Base-by-base conservation (phyloP, 768 basidiomycete species). In the Infundibulicybe gibba region DNA sequence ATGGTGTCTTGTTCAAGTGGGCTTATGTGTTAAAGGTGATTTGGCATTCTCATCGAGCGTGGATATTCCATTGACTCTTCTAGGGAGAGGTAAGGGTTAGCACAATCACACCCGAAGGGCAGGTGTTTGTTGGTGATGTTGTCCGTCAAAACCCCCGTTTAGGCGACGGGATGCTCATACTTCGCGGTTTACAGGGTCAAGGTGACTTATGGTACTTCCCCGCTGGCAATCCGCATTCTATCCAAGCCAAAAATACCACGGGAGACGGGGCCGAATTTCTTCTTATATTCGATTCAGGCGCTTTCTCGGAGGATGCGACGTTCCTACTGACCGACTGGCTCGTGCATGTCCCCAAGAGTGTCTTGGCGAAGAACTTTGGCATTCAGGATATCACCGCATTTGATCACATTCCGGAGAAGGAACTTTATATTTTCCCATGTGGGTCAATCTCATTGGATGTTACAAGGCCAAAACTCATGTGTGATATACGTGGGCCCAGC, bases 321-420 rank as follows among this genome's bases (percentile, higher is more conserved):
- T 83, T 84, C 57, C 66, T 77, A 16, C 63, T 83, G 14, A 77
- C 83, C 47, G 84, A 87, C 49, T 87, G 85, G 82, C 66, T 85
- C 17, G 70, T 83, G 3, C 85, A 86, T 53, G 66, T 77, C 14
- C 77, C 77, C 17, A 67, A 59, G 17, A 50, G 41, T 15, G 74
- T 79, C 2, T 62, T 85, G 2, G 80, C 81, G 13, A 83, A 84
- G 65, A 86, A 85, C 60, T 85, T 86, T 58, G 72, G 75, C 32
- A 57, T 70, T 5, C 55, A 61, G 41, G 62, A 75, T 32, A 41
- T 68, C 16, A 51, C 54, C 11, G 67, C 72, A 3, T 83, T 82
- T 47, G 70, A 81, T 48, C 67, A 78, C 39, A 76, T 85, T 31
- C 81, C 83, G 2, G 61, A 69, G 38, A 52, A 61, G 3, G 74